Evolutionary conservation across 108 stramenopile genomes (phyloP).

Genomic region (Chaetoceros muelleri): DNA sequence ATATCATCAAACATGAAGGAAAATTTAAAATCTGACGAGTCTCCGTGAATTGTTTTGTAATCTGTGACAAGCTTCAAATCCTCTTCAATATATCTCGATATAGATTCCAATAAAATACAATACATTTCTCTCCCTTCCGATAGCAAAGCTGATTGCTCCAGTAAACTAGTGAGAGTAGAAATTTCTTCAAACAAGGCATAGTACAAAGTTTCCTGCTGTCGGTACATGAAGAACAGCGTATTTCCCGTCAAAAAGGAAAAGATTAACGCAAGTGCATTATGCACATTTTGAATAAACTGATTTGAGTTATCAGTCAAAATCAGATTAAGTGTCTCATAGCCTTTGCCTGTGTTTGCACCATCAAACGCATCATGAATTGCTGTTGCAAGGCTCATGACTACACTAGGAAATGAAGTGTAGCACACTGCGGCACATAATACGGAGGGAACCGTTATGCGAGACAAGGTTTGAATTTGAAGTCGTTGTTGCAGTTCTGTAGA

Average conservation of each 20-base stretch:
- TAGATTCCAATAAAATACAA: conserved; percentile 17
- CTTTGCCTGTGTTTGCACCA: not conserved
- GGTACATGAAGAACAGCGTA: conserved; percentile 21
- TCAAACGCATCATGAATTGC: not conserved
- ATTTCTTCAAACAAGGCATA: conserved; percentile 37
- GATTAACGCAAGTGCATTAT: not conserved
- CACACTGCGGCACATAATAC: not conserved
- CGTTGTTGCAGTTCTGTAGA: not conserved
- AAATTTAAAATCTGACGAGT: too few species aligned
- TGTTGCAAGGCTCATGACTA: not conserved
- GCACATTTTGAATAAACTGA: not conserved
- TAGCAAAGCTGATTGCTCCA: conserved; percentile 41
- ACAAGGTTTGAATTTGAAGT: not conserved
- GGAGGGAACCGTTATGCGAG: not conserved
- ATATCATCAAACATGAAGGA: too few species aligned
- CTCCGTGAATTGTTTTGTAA: not conserved
- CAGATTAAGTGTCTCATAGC: not conserved
- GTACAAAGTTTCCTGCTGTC: conserved; percentile 16
- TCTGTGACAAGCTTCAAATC: conserved; percentile 15
- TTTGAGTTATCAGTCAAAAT: not conserved
- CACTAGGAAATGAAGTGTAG: not conserved
- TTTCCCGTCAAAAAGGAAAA: conserved; percentile 11
- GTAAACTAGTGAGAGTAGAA: conserved; percentile 27
- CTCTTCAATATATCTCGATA: conserved; percentile 20
- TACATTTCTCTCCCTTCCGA: conserved; percentile 38